A percentile compares a stretch with the other conserved stretches of the same genome.
These are phyloP conservation scores for Eucalyptus leucophloia DNA, from an alignment of 345 rosid genomes.

Conservation along the genomic window DNA sequence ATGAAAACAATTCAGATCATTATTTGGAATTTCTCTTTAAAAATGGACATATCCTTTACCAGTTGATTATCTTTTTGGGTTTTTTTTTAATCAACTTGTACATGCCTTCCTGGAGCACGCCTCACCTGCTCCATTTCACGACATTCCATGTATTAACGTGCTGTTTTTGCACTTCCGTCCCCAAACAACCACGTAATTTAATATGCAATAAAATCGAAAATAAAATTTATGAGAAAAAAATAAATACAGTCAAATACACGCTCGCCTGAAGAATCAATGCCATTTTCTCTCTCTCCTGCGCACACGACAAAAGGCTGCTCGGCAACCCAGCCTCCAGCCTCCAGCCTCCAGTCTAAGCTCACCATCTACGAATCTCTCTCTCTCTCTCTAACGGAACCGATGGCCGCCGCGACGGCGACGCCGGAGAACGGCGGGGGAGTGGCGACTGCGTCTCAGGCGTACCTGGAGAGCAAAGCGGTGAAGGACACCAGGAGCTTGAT, in stretches of 20 bases:
- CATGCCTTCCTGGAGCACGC: not conserved
- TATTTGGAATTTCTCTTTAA: too few relatives aligned
- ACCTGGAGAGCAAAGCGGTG: slow-evolving; percentile 49
- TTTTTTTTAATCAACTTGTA: not conserved
- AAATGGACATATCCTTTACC: not conserved
- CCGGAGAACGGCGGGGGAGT: slow-evolving; percentile 13
- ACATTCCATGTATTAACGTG: not conserved
- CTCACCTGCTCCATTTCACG: not conserved
- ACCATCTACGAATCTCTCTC: not conserved
- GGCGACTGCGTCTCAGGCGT: slow-evolving; percentile 45
- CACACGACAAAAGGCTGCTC: not conserved
- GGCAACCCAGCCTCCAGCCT: not conserved
- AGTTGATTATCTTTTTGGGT: not conserved
- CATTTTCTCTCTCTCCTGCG: not conserved
- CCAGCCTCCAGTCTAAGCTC: not conserved
- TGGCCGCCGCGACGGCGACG: not conserved
- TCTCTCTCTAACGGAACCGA: not conserved
- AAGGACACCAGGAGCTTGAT: slow-evolving; percentile 50
- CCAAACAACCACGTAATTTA: not conserved
- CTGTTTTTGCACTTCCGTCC: not conserved
- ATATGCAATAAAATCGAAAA: not conserved
- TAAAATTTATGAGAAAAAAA: not conserved
- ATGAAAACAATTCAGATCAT: rapidly evolving
- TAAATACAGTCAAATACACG: not conserved
- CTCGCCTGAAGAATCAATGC: not conserved